phyloP scores from a whole-genome alignment of 2,329 filamentous ascomycete species.

The Teratosphaeriaceae sp. region DNA sequence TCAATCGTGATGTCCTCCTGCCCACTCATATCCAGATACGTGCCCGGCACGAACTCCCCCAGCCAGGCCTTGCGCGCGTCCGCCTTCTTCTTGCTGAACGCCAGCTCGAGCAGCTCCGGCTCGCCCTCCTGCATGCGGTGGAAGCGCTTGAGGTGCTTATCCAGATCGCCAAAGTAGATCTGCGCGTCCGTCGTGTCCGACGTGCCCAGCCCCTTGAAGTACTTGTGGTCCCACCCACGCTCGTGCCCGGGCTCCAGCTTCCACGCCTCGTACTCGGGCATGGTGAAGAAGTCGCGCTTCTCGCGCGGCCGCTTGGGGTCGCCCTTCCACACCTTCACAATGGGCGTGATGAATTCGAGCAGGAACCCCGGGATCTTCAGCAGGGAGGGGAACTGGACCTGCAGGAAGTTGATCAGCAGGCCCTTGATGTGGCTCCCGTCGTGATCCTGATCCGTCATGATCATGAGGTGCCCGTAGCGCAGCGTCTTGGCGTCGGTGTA shows the following conservation, averaged over 20 bases:
- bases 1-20: constrained; percentile 70
- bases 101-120: constrained; percentile 79
- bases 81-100: constrained; percentile 98
- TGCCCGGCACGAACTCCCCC: constrained; percentile 85
- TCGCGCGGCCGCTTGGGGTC: constrained; percentile 76
- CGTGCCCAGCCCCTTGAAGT: constrained; percentile 98
- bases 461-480: constrained; percentile 97
- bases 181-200: constrained; percentile 86
- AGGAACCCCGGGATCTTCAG: constrained; percentile 87
- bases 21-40: constrained; percentile 79
- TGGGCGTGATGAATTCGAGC: constrained; percentile 95
- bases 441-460: constrained; percentile 99
- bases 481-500: constrained; percentile 86
- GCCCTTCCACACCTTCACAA: constrained; percentile 97
- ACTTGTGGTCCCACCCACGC: constrained; percentile 88
- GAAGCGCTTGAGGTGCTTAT: constrained; percentile 91
- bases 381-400: constrained; percentile 90
- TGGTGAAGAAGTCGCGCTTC: constrained; percentile 82
- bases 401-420: constrained; percentile 94
- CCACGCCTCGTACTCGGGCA: constrained; percentile 94
- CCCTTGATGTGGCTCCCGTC: constrained; percentile 99
- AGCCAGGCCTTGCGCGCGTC: constrained; percentile 98
- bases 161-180: constrained; percentile 89
- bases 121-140: constrained; percentile 78
- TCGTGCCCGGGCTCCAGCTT: constrained; percentile 66